Conservation (phyloP, 2,329 filamentous ascomycete species). For the Juglanconis sp. region DNA sequence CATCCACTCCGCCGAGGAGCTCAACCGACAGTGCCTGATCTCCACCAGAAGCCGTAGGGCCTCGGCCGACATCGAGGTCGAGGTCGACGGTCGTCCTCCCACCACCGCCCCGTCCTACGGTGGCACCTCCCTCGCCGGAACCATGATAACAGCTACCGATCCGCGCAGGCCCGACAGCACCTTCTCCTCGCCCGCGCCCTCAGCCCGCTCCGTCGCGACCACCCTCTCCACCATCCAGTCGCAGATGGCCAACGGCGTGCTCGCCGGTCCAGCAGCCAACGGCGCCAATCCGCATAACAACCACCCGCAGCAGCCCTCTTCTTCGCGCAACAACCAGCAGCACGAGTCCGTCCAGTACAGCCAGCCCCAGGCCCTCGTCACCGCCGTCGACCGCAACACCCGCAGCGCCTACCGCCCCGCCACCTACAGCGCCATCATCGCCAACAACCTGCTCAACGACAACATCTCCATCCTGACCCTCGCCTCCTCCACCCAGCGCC, state of each 20-base stretch:
- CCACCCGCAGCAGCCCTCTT: constrained; percentile 42
- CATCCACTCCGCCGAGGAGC: constrained; percentile 17
- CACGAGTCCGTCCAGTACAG: constrained; percentile 57
- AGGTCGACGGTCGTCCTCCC: constrained; percentile 46
- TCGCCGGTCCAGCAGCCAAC: constrained; percentile 34
- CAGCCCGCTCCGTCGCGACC: constrained; percentile 75
- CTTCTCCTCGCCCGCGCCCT: constrained; percentile 79
- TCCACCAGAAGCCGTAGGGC: constrained; percentile 11
- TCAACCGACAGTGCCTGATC: constrained; percentile 14
- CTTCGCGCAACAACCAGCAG: constrained; percentile 27
- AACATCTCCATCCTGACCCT: constrained; percentile 84
- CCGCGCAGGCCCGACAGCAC: constrained; percentile 69
- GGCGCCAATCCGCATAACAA: constrained; percentile 22
- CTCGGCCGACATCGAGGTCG: constrained; percentile 8
- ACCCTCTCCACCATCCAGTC: constrained; percentile 86
- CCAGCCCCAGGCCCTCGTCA: constrained; percentile 63
- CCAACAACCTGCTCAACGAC: constrained; percentile 78
- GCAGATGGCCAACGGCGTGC: constrained; percentile 53
- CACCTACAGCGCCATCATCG: constrained; percentile 74
- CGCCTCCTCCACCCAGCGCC: constrained; percentile 76
- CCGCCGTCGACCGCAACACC: constrained; percentile 49
- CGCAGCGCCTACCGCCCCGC: constrained; percentile 52
- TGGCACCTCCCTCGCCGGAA: constrained; percentile 66
- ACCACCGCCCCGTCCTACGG: constrained; percentile 73
- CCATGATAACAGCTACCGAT: constrained; percentile 66